Evolutionary conservation across 805 yeast species (phyloP), one percentile per base, ranked within the genome.

Genomic region (Wickerhamiella azymoides): DNA sequence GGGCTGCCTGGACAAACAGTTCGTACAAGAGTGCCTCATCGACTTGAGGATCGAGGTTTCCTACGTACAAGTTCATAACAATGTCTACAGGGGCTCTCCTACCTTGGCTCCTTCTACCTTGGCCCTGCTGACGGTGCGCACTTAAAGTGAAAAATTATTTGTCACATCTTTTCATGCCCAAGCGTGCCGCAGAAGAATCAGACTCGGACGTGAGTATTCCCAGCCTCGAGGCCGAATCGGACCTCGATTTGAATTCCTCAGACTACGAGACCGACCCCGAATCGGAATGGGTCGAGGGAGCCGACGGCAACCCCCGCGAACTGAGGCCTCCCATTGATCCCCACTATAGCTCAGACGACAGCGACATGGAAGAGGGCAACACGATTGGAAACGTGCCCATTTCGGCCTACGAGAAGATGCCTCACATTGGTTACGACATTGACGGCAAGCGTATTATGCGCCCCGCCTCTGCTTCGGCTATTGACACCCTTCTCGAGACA

Each of bases 371-470:
- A 50, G 93, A 84, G 51, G 66, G 66, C 54, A 92, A 92, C 65
- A 85, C 96, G 3, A 84, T 92, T 54, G 98, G 98, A 42, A 84
- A 92, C 60, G 74, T 92, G 48, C 97, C 98, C 43, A 58, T 92
- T 17, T 75, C 89, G 16, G 95, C 95, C 1, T 92, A 92, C 61
- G 98, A 92, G 47, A 94, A 88, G 63, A 82, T 81, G 79, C 98
- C 98, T 1, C 98, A 92, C 61, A 77, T 92, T 49, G 97, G 98
- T 48, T 92, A 92, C 63, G 89, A 85, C 62, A 88, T 92, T 57
- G 92, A 92, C 61, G 98, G 99, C 58, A 89, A 88, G 62, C 77
- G 98, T 60, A 88, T 92, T 59, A 89, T 92, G 97, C 77, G 99
- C 63, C 99, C 99, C 10, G 98, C 97, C 9, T 81, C 84, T 57